phyloP scores from a whole-genome alignment of 495 filamentous ascomycete genomes.

The Neurospora sp. region DNA sequence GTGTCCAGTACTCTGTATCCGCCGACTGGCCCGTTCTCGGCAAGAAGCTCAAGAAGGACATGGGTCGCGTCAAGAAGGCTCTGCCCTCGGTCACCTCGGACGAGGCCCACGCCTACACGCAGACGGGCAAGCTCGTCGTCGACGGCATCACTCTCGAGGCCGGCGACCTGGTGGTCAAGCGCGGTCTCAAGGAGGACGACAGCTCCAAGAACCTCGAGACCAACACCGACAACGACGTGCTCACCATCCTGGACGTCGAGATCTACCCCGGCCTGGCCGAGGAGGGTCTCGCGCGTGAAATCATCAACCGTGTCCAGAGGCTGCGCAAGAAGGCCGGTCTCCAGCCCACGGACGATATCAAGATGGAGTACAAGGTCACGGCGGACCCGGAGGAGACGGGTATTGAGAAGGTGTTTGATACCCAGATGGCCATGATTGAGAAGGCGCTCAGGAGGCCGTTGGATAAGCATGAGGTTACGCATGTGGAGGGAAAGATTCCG shows the following conservation, averaged over 20 bases:
- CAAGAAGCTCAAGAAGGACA: conserved; percentile 94
- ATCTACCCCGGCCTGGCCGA: conserved; percentile 33
- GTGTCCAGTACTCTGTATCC: conserved; percentile 76
- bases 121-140: conserved; percentile 60
- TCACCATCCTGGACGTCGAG: conserved; percentile 32
- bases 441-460: conserved; percentile 73
- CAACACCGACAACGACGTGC: conserved; percentile 59
- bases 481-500: conserved; percentile 52
- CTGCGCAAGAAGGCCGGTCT: conserved; percentile 37
- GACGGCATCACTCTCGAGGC: conserved; percentile 73
- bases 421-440: conserved; percentile 56
- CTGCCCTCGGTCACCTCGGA: conserved; percentile 69
- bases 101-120: conserved; percentile 65
- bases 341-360: conserved; percentile 34
- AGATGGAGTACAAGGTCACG: conserved; percentile 35
- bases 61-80: conserved; percentile 80
- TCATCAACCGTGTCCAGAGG: conserved; percentile 37
- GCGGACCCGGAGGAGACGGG: conserved; percentile 69
- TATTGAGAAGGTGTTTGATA: conserved; percentile 62
- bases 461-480: conserved; percentile 59
- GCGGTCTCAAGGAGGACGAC: conserved; percentile 61
- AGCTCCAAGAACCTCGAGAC: conserved; percentile 64
- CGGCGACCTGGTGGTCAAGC: conserved; percentile 76
- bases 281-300: conserved; percentile 34
- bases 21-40: conserved; percentile 92